These are phyloP conservation scores for Wolfiporia cocos DNA, from an alignment of 1,284 basidiomycete genomes.

Conservation along the genomic window DNA sequence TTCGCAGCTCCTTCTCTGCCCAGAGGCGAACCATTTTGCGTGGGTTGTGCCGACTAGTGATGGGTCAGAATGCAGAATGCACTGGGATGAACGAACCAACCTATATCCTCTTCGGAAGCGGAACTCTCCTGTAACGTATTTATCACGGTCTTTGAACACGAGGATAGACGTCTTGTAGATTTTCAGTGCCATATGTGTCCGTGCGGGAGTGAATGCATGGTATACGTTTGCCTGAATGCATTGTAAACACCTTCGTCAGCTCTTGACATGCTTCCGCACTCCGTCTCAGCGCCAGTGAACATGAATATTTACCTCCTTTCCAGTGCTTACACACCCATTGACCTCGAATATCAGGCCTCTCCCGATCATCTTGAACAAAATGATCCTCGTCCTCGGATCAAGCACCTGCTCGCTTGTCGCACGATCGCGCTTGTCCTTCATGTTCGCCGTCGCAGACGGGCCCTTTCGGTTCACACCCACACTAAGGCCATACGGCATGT, in stretches of 20 bases:
- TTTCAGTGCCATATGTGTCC: constrained; percentile 80
- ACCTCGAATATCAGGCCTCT: constrained; percentile 81
- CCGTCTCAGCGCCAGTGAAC: not conserved
- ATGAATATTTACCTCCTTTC: constrained; percentile 74
- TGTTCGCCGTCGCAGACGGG: constrained; percentile 76
- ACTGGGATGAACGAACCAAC: constrained; percentile 6
- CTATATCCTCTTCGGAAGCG: constrained; percentile 91
- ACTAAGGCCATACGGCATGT: constrained; percentile 71
- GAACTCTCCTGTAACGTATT: constrained; percentile 89
- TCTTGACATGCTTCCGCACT: no score
- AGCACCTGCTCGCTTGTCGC: constrained; percentile 94
- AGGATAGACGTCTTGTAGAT: constrained; percentile 99
- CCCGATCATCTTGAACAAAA: constrained; percentile 92
- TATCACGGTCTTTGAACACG: constrained; percentile 94
- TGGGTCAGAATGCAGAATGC: not conserved
- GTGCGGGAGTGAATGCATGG: constrained; percentile 68
- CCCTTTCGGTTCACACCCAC: constrained; percentile 87
- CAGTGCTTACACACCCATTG: constrained; percentile 92
- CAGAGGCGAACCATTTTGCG: constrained; percentile 98
- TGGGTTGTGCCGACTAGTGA: constrained; percentile 74
- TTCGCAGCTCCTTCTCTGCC: constrained; percentile 99
- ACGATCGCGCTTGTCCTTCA: constrained; percentile 91
- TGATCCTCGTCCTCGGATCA: constrained; percentile 85
- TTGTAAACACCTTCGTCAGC: no score
- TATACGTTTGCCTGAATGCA: constrained; percentile 83